phyloP scores from a whole-genome alignment of 1,284 basidiomycete species.

The Apiotrichum laibachii region DNA sequence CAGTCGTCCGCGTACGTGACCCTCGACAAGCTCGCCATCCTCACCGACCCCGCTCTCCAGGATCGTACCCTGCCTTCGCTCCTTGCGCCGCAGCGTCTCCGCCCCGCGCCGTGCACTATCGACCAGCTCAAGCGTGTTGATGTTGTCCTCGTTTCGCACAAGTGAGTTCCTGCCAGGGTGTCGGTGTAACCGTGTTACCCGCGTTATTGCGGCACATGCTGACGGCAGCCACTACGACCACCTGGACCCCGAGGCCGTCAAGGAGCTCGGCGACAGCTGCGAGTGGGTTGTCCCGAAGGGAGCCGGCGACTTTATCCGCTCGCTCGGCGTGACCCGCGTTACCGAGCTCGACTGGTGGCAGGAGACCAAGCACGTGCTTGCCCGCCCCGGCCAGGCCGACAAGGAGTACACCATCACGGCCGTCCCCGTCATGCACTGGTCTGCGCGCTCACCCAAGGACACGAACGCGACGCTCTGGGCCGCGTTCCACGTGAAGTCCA shows the following conservation, averaged over 20 bases:
- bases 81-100: slow-evolving; percentile 50
- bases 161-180: slow-evolving; percentile 30
- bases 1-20: slow-evolving; percentile 54
- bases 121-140: slow-evolving; percentile 52
- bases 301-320: slow-evolving; percentile 40
- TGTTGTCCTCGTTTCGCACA: slow-evolving; percentile 54
- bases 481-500: slow-evolving; percentile 49
- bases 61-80: slow-evolving; percentile 50
- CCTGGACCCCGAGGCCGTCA: slow-evolving; percentile 46
- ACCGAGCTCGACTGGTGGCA: slow-evolving; percentile 51
- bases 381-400: slow-evolving; percentile 24
- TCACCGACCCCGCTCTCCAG: slow-evolving; percentile 56
- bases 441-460: slow-evolving; percentile 52
- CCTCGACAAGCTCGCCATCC: slow-evolving; percentile 53
- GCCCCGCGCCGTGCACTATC: slow-evolving; percentile 51
- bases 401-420: slow-evolving; percentile 43
- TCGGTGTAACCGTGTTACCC: too few relatives aligned
- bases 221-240: slow-evolving; percentile 47
- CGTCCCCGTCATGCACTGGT: slow-evolving; percentile 53
- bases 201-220: background rate
- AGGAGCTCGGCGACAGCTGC: slow-evolving; percentile 46
- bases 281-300: slow-evolving; percentile 49
- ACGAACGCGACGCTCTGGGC: slow-evolving; percentile 55
- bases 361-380: slow-evolving; percentile 34
- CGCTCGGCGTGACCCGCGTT: slow-evolving; percentile 45